Base-by-base conservation (phyloP, 768 basidiomycete genomes). In the Trametes maxima region DNA sequence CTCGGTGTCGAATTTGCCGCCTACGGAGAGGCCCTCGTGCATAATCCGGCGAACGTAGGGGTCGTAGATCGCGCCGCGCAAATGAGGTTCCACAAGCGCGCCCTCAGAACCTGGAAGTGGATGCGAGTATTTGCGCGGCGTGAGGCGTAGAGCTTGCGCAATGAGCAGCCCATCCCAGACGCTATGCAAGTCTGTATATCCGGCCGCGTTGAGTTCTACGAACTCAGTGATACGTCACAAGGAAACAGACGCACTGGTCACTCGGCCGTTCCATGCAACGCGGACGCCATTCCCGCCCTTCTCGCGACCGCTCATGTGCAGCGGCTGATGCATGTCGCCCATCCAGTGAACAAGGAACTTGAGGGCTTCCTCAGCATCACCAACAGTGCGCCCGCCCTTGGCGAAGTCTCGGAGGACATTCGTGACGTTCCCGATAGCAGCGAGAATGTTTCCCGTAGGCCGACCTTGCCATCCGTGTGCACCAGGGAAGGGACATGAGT, bases 341-440 rank as follows among this genome's bases (percentile, higher is more conserved):
- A 97, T 56, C 67, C 94, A 98, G 73, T 99, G 97, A 33, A 95
- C 83, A 35, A 99, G 78, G 78, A 97, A 99, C 73, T 92, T 90
- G 67, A 98, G 79, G 2, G 96, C 92, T 67, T 94, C 90, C 68
- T 88, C 86, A 2, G 86, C 86, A 2, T 68, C 72, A n/a, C 55
- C 62, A 19, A 48, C 56, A 42, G 16, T 60, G 39, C 12, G 52
- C 66, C 13, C 54, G 28, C 48, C 69, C 71, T 51, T 72, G 6
- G 43, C 57, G 53, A 61, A 62, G 37, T 55, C 74, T 64, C 66
- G 10, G 57, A 57, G 2, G 36, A 88, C 78, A 19, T 69, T 73
- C 0, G 92, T 92, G 37, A 87, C 86, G 68, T 98, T 97, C 58
- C 85, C 78, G 36, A 95, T 84, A 0, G 80, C 94, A 14, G 84